Percentiles rank a stretch among this genome's conserved stretches.
phyloP scores from a whole-genome alignment of 305 asterid species.

The Rubia tinctorum region DNA sequence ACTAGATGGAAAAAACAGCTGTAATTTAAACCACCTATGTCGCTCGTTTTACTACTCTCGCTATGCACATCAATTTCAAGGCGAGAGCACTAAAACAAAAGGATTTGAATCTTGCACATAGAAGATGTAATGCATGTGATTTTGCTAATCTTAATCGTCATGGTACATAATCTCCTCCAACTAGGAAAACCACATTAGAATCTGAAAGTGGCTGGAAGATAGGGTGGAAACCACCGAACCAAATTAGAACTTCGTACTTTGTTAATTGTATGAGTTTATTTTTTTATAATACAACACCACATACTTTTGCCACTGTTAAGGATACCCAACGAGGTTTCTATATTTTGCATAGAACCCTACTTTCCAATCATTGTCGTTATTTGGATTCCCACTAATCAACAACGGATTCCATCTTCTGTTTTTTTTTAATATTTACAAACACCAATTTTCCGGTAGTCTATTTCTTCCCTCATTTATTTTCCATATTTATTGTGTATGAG shows the following conservation, averaged over 20 bases:
- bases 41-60: no score
- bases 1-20: no score
- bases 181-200: conserved; percentile 29
- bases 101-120: conserved; percentile 5
- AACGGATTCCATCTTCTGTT: conserved; percentile 21
- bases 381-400: conserved; percentile 54
- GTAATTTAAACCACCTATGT: no score
- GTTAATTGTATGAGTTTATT: not conserved
- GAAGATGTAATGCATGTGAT: conserved; percentile 48
- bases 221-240: conserved; percentile 37
- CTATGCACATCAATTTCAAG: no score
- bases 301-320: conserved; percentile 48
- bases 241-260: conserved; percentile 3
- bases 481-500: no score
- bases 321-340: conserved; percentile 25
- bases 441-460: no score
- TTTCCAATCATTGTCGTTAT: conserved; percentile 35
- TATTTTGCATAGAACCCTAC: not conserved
- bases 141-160: conserved; percentile 21
- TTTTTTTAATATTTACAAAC: not conserved
- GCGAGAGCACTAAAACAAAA: not conserved
- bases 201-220: conserved; percentile 8
- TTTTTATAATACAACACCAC: not conserved
- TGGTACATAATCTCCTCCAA: conserved; percentile 32
- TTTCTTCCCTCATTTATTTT: no score